These are phyloP conservation scores for Yamadazyma olivae DNA, from an alignment of 805 yeast genomes.

Conservation along the genomic window DNA sequence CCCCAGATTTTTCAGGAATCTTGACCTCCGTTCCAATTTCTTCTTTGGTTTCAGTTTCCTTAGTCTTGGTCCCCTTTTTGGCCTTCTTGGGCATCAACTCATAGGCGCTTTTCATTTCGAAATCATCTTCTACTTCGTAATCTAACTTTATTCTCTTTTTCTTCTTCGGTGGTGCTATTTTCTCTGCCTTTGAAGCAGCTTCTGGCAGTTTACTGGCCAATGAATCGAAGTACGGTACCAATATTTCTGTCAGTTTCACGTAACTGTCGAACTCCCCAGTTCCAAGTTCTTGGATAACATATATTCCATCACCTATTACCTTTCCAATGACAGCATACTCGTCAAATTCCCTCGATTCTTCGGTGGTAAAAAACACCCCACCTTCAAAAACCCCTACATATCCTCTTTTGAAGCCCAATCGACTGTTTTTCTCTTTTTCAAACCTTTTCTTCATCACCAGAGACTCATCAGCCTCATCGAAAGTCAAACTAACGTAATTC, in stretches of 20 bases:
- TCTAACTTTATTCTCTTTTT: constrained; percentile 27
- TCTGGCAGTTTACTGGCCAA: background rate
- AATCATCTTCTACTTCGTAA: constrained; percentile 27
- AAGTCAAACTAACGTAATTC: too few relatives aligned
- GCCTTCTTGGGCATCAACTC: constrained; percentile 17
- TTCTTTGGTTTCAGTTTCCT: too few relatives aligned
- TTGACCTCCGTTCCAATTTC: constrained; percentile 3
- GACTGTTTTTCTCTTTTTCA: constrained; percentile 34
- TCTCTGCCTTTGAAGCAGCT: background rate
- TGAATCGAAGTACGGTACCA: constrained; percentile 49
- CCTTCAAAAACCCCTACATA: constrained; percentile 48
- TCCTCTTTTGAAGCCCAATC: constrained; percentile 56
- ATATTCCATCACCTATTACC: constrained; percentile 54
- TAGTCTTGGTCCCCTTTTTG: too few relatives aligned
- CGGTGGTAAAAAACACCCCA: constrained; percentile 17
- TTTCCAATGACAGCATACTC: constrained; percentile 46
- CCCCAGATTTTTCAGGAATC: background rate
- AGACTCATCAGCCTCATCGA: too few relatives aligned
- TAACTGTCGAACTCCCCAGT: constrained; percentile 45
- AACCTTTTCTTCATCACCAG: too few relatives aligned
- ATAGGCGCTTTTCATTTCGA: constrained; percentile 43
- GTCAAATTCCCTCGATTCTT: constrained; percentile 14
- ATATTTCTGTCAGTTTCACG: constrained; percentile 39
- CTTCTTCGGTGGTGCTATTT: constrained; percentile 9
- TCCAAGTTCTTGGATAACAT: constrained; percentile 46